Evolutionary conservation across 805 yeast genomes (phyloP).

Genomic region (Cyberlindnera americana): DNA sequence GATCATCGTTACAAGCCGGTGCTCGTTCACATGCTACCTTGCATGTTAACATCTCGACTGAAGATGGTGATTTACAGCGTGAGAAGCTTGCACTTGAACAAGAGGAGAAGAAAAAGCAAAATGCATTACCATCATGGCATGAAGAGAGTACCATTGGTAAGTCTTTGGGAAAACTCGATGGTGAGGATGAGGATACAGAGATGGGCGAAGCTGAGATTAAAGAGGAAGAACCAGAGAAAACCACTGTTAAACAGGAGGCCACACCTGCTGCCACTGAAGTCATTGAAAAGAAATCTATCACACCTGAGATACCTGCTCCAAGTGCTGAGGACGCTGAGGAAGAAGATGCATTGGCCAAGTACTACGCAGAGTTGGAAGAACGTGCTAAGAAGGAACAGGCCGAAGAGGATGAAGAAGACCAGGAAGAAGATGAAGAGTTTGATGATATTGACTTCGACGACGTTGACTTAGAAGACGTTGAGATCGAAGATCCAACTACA

Average conservation of each 20-base stretch:
- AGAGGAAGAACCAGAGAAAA: slow-evolving; percentile 22
- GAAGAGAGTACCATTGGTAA: slow-evolving; percentile 86
- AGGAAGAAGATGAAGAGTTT: slow-evolving; percentile 46
- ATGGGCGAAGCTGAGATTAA: slow-evolving; percentile 23
- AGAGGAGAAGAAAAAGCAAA: slow-evolving; percentile 76
- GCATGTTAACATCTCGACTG: slow-evolving; percentile 83
- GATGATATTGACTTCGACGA: slow-evolving; percentile 56
- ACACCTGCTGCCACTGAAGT: neutral
- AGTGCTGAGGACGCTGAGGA: slow-evolving; percentile 14
- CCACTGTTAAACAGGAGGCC: slow-evolving; percentile 1
- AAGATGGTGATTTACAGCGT: slow-evolving; percentile 69
- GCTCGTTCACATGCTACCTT: slow-evolving; percentile 77
- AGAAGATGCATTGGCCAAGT: slow-evolving; percentile 27
- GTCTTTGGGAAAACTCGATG: slow-evolving; percentile 51
- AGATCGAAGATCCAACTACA: slow-evolving; percentile 7
- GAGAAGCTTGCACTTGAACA: slow-evolving; percentile 63
- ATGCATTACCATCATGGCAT: slow-evolving; percentile 97
- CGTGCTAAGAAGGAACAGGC: slow-evolving; percentile 24
- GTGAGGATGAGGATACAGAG: slow-evolving; percentile 51
- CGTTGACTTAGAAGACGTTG: slow-evolving; percentile 47
- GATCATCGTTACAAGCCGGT: slow-evolving; percentile 47
- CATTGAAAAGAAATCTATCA: neutral
- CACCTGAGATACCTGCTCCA: neutral
- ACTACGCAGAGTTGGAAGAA: slow-evolving; percentile 27
- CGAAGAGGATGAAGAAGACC: slow-evolving; percentile 29